Evolutionary conservation across 1,284 basidiomycete species (phyloP).

Genomic region (Phlebopus sp.): DNA sequence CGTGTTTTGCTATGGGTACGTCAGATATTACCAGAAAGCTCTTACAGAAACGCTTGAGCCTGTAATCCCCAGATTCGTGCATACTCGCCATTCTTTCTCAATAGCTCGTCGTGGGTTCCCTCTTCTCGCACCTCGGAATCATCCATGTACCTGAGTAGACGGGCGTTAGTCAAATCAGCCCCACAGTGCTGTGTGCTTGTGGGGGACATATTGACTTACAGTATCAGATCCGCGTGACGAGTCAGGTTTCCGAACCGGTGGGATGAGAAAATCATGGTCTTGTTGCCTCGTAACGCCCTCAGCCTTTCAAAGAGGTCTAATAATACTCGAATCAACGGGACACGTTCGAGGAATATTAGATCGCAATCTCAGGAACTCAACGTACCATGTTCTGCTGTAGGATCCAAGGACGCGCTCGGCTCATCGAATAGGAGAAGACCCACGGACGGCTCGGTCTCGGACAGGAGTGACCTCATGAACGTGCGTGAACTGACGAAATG

Average conservation of each 20-base stretch:
- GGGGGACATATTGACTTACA: constrained; percentile 38
- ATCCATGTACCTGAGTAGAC: constrained; percentile 53
- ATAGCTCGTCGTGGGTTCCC: constrained; percentile 56
- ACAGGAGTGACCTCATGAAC: constrained; percentile 69
- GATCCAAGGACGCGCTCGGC: constrained; percentile 72
- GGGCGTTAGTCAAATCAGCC: too few relatives aligned
- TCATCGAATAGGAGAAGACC: constrained; percentile 75
- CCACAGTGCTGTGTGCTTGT: too few relatives aligned
- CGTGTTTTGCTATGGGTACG: too few relatives aligned
- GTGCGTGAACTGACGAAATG: constrained; percentile 59
- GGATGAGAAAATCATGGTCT: constrained; percentile 73
- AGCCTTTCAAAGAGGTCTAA: constrained; percentile 66
- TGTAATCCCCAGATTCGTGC: constrained; percentile 63
- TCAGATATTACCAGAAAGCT: too few relatives aligned
- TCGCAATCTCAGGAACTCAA: not conserved
- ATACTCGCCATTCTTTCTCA: constrained; percentile 54
- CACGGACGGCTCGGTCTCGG: constrained; percentile 47
- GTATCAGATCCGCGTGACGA: constrained; percentile 59
- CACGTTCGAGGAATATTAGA: not conserved
- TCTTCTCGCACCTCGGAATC: constrained; percentile 52
- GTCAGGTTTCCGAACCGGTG: constrained; percentile 70
- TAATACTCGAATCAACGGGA: not conserved
- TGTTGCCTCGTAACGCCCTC: constrained; percentile 54
- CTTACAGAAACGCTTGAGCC: constrained; percentile 51
- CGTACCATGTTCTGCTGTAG: constrained; percentile 60